These are phyloP conservation scores for Hypoxylon intermedium DNA, from an alignment of 495 filamentous ascomycete genomes.

Conservation along the genomic window DNA sequence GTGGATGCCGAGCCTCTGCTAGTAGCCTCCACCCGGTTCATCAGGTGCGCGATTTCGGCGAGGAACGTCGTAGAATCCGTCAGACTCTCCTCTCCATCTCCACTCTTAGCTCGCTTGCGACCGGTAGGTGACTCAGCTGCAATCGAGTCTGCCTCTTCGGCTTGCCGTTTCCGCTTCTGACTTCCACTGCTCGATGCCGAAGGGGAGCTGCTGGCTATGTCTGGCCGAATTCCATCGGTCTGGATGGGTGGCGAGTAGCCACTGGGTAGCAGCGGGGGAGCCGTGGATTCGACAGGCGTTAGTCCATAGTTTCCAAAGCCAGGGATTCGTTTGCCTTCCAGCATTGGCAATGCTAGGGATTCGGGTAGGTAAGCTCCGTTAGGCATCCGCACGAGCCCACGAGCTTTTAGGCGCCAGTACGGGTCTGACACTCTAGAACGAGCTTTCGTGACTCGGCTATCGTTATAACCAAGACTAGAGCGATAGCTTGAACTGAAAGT, in stretches of 20 bases:
- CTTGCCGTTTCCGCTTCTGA: constrained; percentile 37
- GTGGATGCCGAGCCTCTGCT: background rate
- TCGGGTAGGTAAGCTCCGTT: constrained; percentile 54
- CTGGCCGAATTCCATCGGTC: background rate
- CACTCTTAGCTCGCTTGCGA: constrained; percentile 33
- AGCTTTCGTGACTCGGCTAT: constrained; percentile 33
- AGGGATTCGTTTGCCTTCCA: constrained; percentile 37
- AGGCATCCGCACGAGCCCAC: constrained; percentile 52
- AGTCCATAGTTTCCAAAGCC: constrained; percentile 40
- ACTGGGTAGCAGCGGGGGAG: constrained; percentile 14
- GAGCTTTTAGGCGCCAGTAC: constrained; percentile 52
- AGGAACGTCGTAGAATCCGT: constrained; percentile 28
- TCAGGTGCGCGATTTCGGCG: constrained; percentile 32
- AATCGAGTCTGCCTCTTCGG: constrained; percentile 29
- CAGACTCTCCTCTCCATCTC: constrained; percentile 1
- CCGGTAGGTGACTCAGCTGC: constrained; percentile 9
- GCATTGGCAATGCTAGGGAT: constrained; percentile 45
- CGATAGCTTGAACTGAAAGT: constrained; percentile 44
- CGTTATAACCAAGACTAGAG: constrained; percentile 40
- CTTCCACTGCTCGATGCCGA: constrained; percentile 3
- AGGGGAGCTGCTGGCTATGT: constrained; percentile 16
- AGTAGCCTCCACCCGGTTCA: constrained; percentile 18
- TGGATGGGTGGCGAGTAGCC: constrained; percentile 9
- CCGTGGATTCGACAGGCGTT: constrained; percentile 20
- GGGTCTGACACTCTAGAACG: constrained; percentile 35